Evolutionary conservation across 73 alveolate genomes (phyloP).

Genomic region (Symbiodinium pilosum): DNA sequence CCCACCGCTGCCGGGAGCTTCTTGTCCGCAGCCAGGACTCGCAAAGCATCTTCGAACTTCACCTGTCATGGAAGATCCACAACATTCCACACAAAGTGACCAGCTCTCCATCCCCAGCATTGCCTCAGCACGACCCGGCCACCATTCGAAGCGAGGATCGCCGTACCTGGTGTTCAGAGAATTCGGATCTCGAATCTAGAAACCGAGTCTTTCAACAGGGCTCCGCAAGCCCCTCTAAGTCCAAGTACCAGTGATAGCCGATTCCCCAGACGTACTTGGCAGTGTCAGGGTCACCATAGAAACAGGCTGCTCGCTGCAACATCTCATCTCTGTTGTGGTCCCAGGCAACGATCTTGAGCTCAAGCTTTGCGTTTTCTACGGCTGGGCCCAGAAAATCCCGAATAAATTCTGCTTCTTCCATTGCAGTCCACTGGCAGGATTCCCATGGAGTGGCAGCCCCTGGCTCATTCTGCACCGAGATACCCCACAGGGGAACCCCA

Average conservation of each 20-base stretch:
- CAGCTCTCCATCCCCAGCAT: too few species aligned
- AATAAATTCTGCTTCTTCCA: conserved; percentile 61
- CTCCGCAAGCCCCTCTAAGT: not conserved
- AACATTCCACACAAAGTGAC: too few species aligned
- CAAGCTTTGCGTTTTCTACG: conserved; percentile 7
- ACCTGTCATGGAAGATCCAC: not conserved
- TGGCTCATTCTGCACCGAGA: conserved; percentile 62
- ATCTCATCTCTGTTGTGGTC: conserved; percentile 91
- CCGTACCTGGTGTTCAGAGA: conserved; percentile 26
- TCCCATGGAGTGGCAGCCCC: conserved; percentile 90
- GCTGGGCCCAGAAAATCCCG: conserved; percentile 85
- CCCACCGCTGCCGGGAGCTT: conserved; percentile 12
- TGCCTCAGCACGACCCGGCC: conserved; percentile 48
- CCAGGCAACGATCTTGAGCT: conserved; percentile 73
- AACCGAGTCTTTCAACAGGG: not conserved
- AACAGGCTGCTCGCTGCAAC: conserved; percentile 46
- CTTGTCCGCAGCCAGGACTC: not conserved
- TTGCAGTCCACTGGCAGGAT: conserved; percentile 12
- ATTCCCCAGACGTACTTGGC: conserved; percentile 92
- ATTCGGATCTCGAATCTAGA: not conserved
- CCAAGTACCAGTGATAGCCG: conserved; percentile 82
- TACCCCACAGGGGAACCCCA: conserved; percentile 51
- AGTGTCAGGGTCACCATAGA: conserved; percentile 65
- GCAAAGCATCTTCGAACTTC: not conserved
- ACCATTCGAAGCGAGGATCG: conserved; percentile 85